These are phyloP conservation scores for Vitis hybrid DNA, from an alignment of 177 flowering plant genomes.

Conservation along the genomic window DNA sequence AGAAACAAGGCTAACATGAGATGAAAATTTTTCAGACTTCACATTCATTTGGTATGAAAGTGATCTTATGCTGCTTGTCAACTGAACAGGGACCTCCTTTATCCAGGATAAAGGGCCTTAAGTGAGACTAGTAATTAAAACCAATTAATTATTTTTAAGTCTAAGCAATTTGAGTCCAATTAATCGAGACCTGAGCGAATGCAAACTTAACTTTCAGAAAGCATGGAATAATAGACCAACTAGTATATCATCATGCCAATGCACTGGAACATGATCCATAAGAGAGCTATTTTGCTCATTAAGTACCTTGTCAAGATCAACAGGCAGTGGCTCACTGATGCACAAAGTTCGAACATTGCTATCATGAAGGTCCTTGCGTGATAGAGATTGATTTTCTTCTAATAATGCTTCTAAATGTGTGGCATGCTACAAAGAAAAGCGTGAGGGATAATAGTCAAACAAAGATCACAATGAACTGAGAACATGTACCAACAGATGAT, in stretches of 20 bases:
- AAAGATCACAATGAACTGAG: background rate
- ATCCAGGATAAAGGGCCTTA: background rate
- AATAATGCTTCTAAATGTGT: conserved; percentile 66
- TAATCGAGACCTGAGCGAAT: background rate
- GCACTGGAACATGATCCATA: background rate
- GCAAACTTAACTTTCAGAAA: background rate
- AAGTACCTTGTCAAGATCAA: conserved; percentile 81
- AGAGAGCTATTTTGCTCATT: background rate
- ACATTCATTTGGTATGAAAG: no score
- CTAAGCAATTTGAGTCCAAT: background rate
- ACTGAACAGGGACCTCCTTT: background rate
- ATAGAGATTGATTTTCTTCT: conserved; percentile 45
- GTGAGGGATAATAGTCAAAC: conserved; percentile 1
- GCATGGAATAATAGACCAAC: no score
- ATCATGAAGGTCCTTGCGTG: conserved; percentile 64
- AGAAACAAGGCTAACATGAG: no score
- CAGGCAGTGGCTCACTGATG: conserved; percentile 47
- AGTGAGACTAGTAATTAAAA: background rate
- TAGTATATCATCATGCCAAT: background rate
- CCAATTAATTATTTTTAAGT: background rate
- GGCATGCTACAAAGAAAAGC: conserved; percentile 43
- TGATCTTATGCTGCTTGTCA: background rate
- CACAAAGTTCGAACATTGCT: conserved; percentile 71
- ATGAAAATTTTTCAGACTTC: no score
- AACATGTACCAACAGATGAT: background rate